A percentile compares a stretch with the other conserved stretches of the same genome.
These are phyloP conservation scores for Boletus fagicola DNA, from an alignment of 768 basidiomycete species.

Conservation along the genomic window DNA sequence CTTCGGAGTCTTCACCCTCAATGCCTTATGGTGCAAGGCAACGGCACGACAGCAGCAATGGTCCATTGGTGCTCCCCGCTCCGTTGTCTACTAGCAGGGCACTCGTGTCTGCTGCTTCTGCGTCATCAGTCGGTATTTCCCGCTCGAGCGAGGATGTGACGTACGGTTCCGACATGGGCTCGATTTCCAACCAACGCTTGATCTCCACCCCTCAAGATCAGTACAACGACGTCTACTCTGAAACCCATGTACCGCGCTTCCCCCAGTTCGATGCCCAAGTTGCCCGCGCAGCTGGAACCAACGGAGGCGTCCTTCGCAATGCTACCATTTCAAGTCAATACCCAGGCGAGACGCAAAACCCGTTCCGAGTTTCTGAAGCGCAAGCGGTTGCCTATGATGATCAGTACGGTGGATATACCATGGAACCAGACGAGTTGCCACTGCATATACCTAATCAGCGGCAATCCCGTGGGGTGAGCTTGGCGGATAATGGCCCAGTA, in stretches of 20 bases:
- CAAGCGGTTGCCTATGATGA: slow-evolving; percentile 41
- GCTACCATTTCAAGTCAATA: slow-evolving; percentile 37
- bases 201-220: slow-evolving; percentile 37
- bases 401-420: slow-evolving; percentile 30
- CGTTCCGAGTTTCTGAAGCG: slow-evolving; percentile 53
- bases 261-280: slow-evolving; percentile 43
- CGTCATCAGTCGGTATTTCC: slow-evolving; percentile 42
- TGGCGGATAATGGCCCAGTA: slow-evolving; percentile 83
- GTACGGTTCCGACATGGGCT: slow-evolving; percentile 35
- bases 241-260: slow-evolving; percentile 16
- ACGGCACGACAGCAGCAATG: slow-evolving; percentile 68
- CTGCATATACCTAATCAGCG: slow-evolving; percentile 16
- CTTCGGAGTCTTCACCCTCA: slow-evolving; percentile 52
- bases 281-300: slow-evolving; percentile 36
- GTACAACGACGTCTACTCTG: slow-evolving; percentile 28
- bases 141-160: slow-evolving; percentile 45
- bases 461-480: slow-evolving; percentile 62
- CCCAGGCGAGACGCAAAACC: slow-evolving; percentile 51
- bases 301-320: slow-evolving; percentile 42
- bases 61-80: slow-evolving; percentile 71
- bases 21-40: slow-evolving; percentile 43
- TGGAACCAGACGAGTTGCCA: slow-evolving; percentile 38
- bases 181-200: slow-evolving; percentile 45
- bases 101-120: slow-evolving; percentile 42
- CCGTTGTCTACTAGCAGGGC: slow-evolving; percentile 63